Evolutionary conservation across 2,329 filamentous ascomycete species (phyloP), one percentile per base, ranked within the genome.

Genomic region (Colletotrichum sublineola): DNA sequence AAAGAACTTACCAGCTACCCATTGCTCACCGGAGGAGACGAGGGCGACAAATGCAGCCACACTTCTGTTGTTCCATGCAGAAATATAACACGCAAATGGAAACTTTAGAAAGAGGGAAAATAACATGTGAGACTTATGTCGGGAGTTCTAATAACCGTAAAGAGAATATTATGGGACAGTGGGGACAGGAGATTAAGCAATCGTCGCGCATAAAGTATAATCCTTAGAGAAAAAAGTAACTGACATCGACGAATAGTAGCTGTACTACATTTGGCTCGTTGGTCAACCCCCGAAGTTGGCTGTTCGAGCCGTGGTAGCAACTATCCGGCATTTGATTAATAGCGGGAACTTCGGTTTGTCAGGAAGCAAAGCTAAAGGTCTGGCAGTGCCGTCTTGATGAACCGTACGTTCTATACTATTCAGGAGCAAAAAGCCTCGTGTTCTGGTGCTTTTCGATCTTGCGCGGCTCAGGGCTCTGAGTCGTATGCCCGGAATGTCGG

Each of bases 401-500:
- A 46, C 46, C 36, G 52, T n/a, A 46, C 44, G 20, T 31, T 20
- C 57, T 20, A 8, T 44, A 38, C 57, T 48, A 67, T 31, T n/a
- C 9, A 33, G 9, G 36, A n/a, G 46, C 50, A 36, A 65, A 69
- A 50, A 8, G n/a, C 67, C 70, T 64, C 66, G 55, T 69, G 60
- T 72, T 33, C 36, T 20, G 42, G 48, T 48, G 55, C 40, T 56
- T 46, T 14, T 40, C n/a, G 20, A 42, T 15, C 40, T 65, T 72
- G 60, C 60, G 60, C 66, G 46, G 40, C 46, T 44, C 40, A 55
- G 66, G 55, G 67, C 33, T 55, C 70, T 72, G 70, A 69, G 66
- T 73, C 70, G 61, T 42, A 67, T 56, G 48, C 31, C 48, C 11
- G 52, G 44, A 48, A 65, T 48, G 48, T 50, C 61, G 58, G 52